These are phyloP conservation scores for Rhizoctonia solani DNA, from an alignment of 1,284 basidiomycete genomes.

Conservation along the genomic window DNA sequence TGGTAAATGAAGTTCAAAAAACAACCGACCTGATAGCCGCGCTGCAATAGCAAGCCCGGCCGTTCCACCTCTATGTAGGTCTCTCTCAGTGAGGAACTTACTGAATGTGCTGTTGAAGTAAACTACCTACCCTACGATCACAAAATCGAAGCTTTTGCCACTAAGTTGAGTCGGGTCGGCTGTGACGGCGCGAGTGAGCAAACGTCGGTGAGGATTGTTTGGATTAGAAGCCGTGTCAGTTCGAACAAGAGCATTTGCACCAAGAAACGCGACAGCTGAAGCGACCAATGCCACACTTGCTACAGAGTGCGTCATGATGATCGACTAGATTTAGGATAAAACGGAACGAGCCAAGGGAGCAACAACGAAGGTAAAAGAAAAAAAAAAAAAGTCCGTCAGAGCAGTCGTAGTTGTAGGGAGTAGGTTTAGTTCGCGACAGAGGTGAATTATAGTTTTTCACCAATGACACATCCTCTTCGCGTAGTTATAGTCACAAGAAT, in stretches of 20 bases:
- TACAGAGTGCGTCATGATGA: conserved; percentile 12
- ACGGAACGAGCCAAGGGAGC: neutral
- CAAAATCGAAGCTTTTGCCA: conserved; percentile 46
- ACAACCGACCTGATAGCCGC: conserved; percentile 43
- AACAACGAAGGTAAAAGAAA: neutral
- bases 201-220: conserved; percentile 3
- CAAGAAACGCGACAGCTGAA: neutral
- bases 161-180: conserved; percentile 40
- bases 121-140: conserved; percentile 45
- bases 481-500: too few species aligned
- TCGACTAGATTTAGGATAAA: neutral
- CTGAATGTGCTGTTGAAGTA: neutral
- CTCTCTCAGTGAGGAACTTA: neutral
- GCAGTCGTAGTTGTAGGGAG: conserved; percentile 6
- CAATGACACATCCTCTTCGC: too few species aligned
- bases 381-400: conserved; percentile 3
- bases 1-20: neutral
- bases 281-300: neutral
- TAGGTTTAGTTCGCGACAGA: too few species aligned
- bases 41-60: conserved; percentile 54
- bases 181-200: conserved; percentile 40
- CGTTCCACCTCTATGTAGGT: conserved; percentile 47
- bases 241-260: conserved; percentile 3
- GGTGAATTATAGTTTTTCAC: too few species aligned
- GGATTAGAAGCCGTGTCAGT: conserved; percentile 27